Base-by-base conservation (phyloP, 805 yeast species). In the Yarrowia sp. region DNA sequence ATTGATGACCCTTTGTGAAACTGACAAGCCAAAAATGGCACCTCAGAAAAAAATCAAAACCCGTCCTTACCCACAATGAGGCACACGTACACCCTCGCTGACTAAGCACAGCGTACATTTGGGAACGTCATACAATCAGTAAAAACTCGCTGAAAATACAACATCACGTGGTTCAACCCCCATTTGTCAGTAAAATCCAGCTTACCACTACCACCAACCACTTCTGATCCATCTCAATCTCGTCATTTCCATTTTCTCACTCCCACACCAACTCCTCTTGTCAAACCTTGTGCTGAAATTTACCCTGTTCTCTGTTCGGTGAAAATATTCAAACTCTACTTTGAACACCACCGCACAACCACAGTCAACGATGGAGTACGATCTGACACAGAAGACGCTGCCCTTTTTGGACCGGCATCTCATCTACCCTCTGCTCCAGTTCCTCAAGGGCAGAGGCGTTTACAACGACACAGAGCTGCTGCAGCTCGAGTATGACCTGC, bases 361-460 rank as follows among this genome's bases (percentile, higher is more conserved):
- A 42, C 49, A 41, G 42, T 14, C 26, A 26, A 26, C 32, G 32
- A 59, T 59, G 65, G 65, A 59, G 65, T 59, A 59, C 76, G 89
- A 87, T 73, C 77, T 87, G 74, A 84, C 89, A 10, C 79, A 79
- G 65, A 82, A 83, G 76, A 76, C 87, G 70, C 78, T 84, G 71
- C 86, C 86, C 53, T 87, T 85, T 73, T 77, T 88, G 73, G 91
- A 88, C 77, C 82, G 89, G 71, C 89, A 86, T 73, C 77, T 88
- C 75, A 79, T 83, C 69, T 85, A 83, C 71, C 86, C 86, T 55
- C 76, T 87, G 72, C 76, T 85, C 40, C 86, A 84, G 74, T 82
- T 82, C 55, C 79, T 83, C 64, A 80, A 81, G 41, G 71, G 75
- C 63, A 80, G 78, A 67, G 79, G 79, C 69, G 76, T 84, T 42